phyloP scores from a whole-genome alignment of 108 stramenopile species.

The Skeletonema potamos region DNA sequence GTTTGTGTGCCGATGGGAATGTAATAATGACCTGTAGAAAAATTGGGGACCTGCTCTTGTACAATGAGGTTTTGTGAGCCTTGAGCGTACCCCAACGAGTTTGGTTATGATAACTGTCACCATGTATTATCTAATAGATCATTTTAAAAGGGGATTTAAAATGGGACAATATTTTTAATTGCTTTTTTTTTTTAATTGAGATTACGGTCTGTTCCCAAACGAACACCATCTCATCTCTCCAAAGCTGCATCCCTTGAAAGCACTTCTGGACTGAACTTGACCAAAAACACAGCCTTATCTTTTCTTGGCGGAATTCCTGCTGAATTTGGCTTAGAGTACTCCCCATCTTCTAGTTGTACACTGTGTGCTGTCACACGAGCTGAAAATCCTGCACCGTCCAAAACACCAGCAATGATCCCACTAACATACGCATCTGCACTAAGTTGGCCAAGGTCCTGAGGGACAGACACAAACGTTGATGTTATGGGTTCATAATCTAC shows the following conservation, averaged over 20 bases:
- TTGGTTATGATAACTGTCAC: conserved; percentile 1
- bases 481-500: conserved; percentile 91
- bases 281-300: conserved; percentile 90
- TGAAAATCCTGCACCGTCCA: conserved; percentile 84
- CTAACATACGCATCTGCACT: conserved; percentile 92
- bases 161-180: no score
- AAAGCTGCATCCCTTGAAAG: conserved; percentile 78
- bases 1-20: background rate
- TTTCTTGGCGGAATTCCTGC: conserved; percentile 64
- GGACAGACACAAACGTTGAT: conserved; percentile 83
- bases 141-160: background rate
- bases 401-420: conserved; percentile 88
- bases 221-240: conserved; percentile 54
- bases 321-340: conserved; percentile 24
- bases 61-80: background rate
- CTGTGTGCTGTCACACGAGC: conserved; percentile 86
- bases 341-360: conserved; percentile 73
- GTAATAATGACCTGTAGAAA: background rate
- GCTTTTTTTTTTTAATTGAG: no score
- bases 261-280: conserved; percentile 87
- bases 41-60: background rate
- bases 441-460: conserved; percentile 81
- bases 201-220: no score
- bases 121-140: background rate
- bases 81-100: background rate